These are phyloP conservation scores for Hypoxylon fragiforme DNA, from an alignment of 495 filamentous ascomycete genomes.

Conservation along the genomic window DNA sequence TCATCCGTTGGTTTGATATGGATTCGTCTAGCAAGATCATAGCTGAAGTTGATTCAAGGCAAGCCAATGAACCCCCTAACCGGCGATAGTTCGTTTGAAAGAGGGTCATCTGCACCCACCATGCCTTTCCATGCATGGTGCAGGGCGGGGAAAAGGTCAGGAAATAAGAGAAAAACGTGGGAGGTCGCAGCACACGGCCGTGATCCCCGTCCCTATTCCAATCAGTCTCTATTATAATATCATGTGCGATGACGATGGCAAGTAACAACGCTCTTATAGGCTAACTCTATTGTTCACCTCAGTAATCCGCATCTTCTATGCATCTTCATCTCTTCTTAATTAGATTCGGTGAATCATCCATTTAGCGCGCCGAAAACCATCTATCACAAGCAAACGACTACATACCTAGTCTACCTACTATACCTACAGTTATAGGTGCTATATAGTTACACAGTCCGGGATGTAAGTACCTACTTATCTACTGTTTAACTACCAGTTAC, in stretches of 20 bases:
- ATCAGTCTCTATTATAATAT: constrained; percentile 9
- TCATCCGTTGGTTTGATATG: constrained; percentile 13
- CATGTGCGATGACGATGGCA: constrained; percentile 24
- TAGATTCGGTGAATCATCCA: too few species aligned
- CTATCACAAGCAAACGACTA: too few species aligned
- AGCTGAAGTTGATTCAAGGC: constrained; percentile 12
- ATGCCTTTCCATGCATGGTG: constrained; percentile 33
- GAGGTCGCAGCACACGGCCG: constrained; percentile 34
- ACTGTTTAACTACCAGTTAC: too few species aligned
- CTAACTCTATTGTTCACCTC: neutral
- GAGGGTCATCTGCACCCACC: constrained; percentile 42
- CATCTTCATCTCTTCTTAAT: too few species aligned
- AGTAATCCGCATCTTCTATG: too few species aligned
- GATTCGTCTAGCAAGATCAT: constrained; percentile 3
- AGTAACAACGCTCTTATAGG: constrained; percentile 7
- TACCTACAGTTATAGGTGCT: too few species aligned
- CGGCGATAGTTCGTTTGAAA: constrained; percentile 31
- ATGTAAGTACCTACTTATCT: too few species aligned
- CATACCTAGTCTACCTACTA: too few species aligned
- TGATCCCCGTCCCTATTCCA: constrained; percentile 16
- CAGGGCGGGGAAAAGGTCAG: constrained; percentile 38
- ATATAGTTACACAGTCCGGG: too few species aligned
- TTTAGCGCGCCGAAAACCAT: too few species aligned
- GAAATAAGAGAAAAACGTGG: constrained; percentile 38
- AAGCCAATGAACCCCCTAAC: constrained; percentile 24